phyloP scores from a whole-genome alignment of 805 yeast genomes.

The Vanderwaltozyma tropicalis region DNA sequence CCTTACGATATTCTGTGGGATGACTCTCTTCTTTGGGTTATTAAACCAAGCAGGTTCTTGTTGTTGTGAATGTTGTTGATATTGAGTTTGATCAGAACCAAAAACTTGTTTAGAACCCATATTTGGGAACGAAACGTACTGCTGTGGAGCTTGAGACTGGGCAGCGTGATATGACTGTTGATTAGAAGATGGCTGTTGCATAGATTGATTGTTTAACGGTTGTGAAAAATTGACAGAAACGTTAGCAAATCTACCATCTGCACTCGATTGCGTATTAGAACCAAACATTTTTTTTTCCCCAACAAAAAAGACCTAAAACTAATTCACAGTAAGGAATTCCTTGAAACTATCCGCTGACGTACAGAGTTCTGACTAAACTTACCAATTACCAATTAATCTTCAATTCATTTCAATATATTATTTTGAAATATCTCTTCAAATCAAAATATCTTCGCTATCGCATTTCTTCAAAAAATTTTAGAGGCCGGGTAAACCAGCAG shows the following conservation, averaged over 20 bases:
- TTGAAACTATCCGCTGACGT: too few species aligned
- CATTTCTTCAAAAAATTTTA: too few species aligned
- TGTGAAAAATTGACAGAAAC: constrained; percentile 16
- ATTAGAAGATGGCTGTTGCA: constrained; percentile 13
- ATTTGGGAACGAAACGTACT: constrained; percentile 1
- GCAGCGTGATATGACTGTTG: constrained; percentile 4
- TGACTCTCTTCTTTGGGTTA: constrained; percentile 35
- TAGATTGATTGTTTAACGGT: neutral
- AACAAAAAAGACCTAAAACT: too few species aligned
- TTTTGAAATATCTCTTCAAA: too few species aligned
- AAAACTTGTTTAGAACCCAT: neutral
- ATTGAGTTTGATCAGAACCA: constrained; percentile 2
- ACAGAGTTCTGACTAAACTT: too few species aligned
- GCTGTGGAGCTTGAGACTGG: constrained; percentile 1
- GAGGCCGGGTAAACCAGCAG: too few species aligned
- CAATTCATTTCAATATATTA: too few species aligned
- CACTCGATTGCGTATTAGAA: constrained; percentile 4
- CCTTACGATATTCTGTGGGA: constrained; percentile 40
- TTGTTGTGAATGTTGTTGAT: constrained; percentile 3
- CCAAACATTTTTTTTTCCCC: constrained; percentile 7
- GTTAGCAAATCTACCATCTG: constrained; percentile 13
- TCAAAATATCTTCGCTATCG: too few species aligned
- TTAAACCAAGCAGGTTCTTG: constrained; percentile 31
- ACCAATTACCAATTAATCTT: too few species aligned
- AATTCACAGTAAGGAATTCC: too few species aligned